Percentiles rank a stretch among this genome's conserved stretches.
Conservation (phyloP, 306 rosid genomes). For the Quercus gilva region DNA sequence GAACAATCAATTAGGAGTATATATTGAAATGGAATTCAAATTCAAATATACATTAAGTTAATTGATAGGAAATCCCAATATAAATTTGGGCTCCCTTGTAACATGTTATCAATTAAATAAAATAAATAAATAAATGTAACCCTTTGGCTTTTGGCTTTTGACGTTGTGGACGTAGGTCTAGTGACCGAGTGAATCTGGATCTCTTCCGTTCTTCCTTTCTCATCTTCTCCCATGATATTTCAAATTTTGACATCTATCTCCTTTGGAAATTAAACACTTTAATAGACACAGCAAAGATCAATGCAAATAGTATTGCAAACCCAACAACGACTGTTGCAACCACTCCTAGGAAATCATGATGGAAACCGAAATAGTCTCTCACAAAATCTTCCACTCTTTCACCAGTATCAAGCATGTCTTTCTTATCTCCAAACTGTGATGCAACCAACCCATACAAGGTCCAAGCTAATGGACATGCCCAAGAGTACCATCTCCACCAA, state of each 20-base stretch:
- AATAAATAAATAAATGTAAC: no score
- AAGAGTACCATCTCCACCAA: slow-evolving; percentile 39
- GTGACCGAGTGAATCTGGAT: no score
- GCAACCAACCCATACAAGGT: slow-evolving; percentile 21
- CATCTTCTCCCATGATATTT: no score
- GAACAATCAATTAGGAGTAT: no score
- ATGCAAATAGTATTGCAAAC: slow-evolving; percentile 37
- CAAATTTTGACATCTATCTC: slow-evolving; percentile 15
- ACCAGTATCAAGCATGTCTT: not conserved
- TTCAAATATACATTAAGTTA: no score
- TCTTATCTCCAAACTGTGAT: slow-evolving; percentile 42
- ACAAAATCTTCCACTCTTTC: slow-evolving; percentile 43
- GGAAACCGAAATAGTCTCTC: slow-evolving; percentile 39
- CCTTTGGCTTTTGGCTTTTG: no score
- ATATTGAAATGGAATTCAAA: no score
- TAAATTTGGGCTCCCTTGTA: no score
- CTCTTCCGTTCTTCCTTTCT: no score
- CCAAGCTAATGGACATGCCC: slow-evolving; percentile 28
- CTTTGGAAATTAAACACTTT: slow-evolving; percentile 52
- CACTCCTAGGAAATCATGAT: slow-evolving; percentile 43
- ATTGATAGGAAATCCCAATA: no score
- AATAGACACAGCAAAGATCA: slow-evolving; percentile 39
- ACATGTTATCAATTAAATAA: no score
- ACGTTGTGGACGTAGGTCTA: no score
- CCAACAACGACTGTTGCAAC: slow-evolving; percentile 34